Evolutionary conservation across 441 rosid genomes (phyloP).

Genomic region (Metrosideros polymorpha): DNA sequence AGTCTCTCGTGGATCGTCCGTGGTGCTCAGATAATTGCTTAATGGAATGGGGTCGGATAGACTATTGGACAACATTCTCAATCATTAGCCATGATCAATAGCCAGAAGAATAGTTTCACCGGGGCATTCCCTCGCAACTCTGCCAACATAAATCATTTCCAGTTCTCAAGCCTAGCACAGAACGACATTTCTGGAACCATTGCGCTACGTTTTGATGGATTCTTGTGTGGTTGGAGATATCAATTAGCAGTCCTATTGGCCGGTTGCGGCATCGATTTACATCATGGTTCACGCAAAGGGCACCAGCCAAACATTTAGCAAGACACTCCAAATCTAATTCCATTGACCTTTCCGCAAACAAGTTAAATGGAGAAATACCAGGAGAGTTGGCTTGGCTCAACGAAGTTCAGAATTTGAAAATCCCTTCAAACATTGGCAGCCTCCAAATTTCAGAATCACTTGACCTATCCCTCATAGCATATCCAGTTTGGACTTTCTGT

Average conservation of each 20-base stretch:
- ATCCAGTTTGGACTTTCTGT: constrained; percentile 14
- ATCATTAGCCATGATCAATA: constrained; percentile 13
- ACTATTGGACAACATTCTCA: constrained; percentile 4
- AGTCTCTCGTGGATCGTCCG: too few relatives aligned
- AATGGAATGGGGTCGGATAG: too few relatives aligned
- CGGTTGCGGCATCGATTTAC: constrained; percentile 24
- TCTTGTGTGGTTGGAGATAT: constrained; percentile 7
- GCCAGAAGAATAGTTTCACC: constrained; percentile 14
- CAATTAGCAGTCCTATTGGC: constrained; percentile 8
- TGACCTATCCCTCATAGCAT: constrained; percentile 38
- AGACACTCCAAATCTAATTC: constrained; percentile 15
- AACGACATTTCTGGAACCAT: constrained; percentile 33
- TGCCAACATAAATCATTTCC: constrained; percentile 28
- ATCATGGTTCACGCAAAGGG: constrained; percentile 29
- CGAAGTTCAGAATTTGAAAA: constrained; percentile 22
- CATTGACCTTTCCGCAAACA: constrained; percentile 41
- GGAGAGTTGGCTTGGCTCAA: constrained; percentile 23
- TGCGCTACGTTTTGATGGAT: constrained; percentile 35
- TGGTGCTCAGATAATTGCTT: too few relatives aligned
- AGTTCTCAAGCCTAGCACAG: constrained; percentile 29
- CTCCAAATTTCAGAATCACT: constrained; percentile 27
- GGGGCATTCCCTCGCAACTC: constrained; percentile 24
- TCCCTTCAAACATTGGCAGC: constrained; percentile 22
- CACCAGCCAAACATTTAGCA: constrained; percentile 9
- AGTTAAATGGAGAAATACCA: constrained; percentile 38